These are phyloP conservation scores for Colletotrichum scovillei DNA, from an alignment of 2,329 filamentous ascomycete species.

Conservation along the genomic window DNA sequence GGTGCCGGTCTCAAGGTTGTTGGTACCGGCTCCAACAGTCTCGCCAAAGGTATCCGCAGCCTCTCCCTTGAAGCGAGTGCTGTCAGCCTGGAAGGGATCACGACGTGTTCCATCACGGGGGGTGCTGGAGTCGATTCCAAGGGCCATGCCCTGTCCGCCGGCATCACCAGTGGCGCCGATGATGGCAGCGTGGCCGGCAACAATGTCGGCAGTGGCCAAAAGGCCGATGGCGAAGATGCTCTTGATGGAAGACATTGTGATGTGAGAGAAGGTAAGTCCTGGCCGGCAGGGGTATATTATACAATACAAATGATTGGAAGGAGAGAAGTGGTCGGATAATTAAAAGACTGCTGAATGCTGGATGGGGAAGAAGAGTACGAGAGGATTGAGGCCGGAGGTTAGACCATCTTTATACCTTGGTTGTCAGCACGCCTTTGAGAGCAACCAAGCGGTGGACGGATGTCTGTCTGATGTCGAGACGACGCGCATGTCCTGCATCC, in stretches of 20 bases:
- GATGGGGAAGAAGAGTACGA: background rate
- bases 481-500: conserved; percentile 1
- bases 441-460: background rate
- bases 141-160: conserved; percentile 65
- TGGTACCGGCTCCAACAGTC: conserved; percentile 67
- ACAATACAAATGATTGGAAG: conserved; percentile 31
- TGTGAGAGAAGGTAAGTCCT: conserved; percentile 31
- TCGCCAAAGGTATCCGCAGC: conserved; percentile 66
- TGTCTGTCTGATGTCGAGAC: conserved; percentile 27
- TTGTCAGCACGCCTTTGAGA: background rate
- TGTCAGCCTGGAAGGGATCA: conserved; percentile 72
- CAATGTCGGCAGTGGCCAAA: conserved; percentile 65
- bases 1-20: conserved; percentile 68
- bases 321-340: conserved; percentile 21
- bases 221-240: conserved; percentile 55
- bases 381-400: background rate
- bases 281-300: conserved; percentile 34
- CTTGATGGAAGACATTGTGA: conserved; percentile 46
- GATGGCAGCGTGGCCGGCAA: conserved; percentile 71
- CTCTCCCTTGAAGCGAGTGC: conserved; percentile 69
- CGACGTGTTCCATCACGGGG: conserved; percentile 71
- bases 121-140: conserved; percentile 63
- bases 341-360: conserved; percentile 23
- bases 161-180: conserved; percentile 66
- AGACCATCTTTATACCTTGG: conserved; percentile 23